Evolutionary conservation across 108 stramenopile species (phyloP).

Genomic region (Skeletonema menzelii): DNA sequence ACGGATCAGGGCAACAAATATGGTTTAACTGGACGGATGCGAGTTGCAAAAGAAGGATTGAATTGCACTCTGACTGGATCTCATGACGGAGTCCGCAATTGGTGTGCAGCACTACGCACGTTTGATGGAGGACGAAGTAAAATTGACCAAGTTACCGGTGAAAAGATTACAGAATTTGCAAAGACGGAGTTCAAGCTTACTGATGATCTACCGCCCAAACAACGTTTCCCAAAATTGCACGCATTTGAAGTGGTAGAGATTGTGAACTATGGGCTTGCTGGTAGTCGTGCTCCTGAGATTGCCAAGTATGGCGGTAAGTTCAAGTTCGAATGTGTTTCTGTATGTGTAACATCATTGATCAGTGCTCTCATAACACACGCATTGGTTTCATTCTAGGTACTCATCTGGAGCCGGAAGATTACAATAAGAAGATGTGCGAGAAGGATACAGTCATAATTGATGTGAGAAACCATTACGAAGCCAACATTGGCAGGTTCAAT

Average conservation of each 20-base stretch:
- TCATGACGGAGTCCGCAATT: conserved; percentile 48
- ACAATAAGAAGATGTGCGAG: conserved; percentile 78
- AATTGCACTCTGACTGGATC: conserved; percentile 89
- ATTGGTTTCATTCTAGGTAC: background rate
- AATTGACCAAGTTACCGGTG: conserved; percentile 14
- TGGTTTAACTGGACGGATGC: conserved; percentile 80
- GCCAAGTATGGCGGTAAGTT: conserved; percentile 56
- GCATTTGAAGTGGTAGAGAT: conserved; percentile 76
- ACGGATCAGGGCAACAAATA: conserved; percentile 46
- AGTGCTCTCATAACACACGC: background rate
- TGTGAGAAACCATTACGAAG: conserved; percentile 92
- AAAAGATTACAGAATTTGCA: conserved; percentile 53
- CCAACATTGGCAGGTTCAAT: conserved; percentile 63
- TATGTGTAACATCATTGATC: background rate
- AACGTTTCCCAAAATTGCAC: conserved; percentile 78
- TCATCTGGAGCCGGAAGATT: conserved; percentile 85
- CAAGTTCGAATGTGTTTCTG: background rate
- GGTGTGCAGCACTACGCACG: conserved; percentile 59
- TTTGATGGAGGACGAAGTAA: conserved; percentile 49
- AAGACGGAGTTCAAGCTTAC: conserved; percentile 88
- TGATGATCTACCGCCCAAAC: conserved; percentile 64
- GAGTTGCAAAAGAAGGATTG: conserved; percentile 85
- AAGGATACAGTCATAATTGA: conserved; percentile 87
- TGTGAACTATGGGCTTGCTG: conserved; percentile 87
- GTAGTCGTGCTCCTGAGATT: conserved; percentile 66